Evolutionary conservation across 495 filamentous ascomycete species (phyloP), one percentile per base, ranked within the genome.

Genomic region (Penicillium herquei): DNA sequence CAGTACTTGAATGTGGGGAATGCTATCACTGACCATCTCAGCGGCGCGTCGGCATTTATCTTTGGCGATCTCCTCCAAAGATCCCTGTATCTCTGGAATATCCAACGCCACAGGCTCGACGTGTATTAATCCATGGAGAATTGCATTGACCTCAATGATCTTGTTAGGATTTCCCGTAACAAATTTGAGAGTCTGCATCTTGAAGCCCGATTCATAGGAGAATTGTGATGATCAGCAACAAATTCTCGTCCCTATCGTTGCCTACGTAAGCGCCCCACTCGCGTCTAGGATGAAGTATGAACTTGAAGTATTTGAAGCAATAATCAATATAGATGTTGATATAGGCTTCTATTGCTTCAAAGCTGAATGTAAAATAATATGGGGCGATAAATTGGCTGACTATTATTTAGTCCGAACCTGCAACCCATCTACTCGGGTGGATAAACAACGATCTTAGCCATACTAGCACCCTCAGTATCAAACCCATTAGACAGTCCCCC

Each of bases 131-230:
- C 81, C 78, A 41, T 81, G 81, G 10, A 94, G 77, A 63, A 95
- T 92, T 6, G 85, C 85, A 64, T 85, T 81, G 52, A 91, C 88
- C 68, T 96, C 90, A 50, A 67, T 65, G 32, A 92, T 83, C 72
- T 94, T 94, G 76, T 91, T 91, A 54, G 78, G 76, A 71, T 95
- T 93, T 57, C 90, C 88, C 1, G 90, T 95, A 58, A 93, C 90
- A 74, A 95, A 95, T 7, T 57, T 66, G 48, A 57, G 57, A 10
- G 51, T 32, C 35, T 50, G 55, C 63, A 66, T 66, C 17, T 32
- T 51, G 49, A 21, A 9, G 3, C 3, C 16, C 6, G 4, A 9
- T 7, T 21, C 4, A 13, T 17, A 34, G 14, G 12, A 43, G 16
- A 13, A 16, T 43, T 9, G 16, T 43, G 41, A 12, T 21, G 41